A percentile compares a stretch with the other conserved stretches of the same genome.
These are phyloP conservation scores for Tremellales sp. DNA, from an alignment of 1,284 basidiomycete genomes.

Conservation along the genomic window DNA sequence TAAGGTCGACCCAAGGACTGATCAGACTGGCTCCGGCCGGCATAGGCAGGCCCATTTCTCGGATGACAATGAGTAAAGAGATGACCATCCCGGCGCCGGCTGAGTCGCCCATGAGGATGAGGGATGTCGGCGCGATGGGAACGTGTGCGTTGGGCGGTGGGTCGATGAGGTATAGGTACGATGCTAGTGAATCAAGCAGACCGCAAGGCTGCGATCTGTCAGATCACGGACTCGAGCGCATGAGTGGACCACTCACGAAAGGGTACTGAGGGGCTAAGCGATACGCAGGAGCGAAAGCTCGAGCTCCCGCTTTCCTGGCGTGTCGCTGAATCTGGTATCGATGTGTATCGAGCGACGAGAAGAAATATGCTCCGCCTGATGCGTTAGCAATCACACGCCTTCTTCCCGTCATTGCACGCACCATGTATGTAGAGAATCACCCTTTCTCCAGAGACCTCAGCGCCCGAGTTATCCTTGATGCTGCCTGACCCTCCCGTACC, in stretches of 20 bases:
- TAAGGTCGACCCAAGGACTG: constrained; percentile 89
- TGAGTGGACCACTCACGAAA: constrained; percentile 69
- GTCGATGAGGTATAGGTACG: constrained; percentile 62
- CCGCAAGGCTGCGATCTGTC: constrained; percentile 48
- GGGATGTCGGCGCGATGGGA: constrained; percentile 72
- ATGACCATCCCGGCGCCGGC: constrained; percentile 86
- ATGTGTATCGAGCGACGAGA: constrained; percentile 33
- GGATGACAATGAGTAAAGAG: constrained; percentile 78
- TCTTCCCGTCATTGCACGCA: too few species aligned
- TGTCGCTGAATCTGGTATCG: constrained; percentile 80
- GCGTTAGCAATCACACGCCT: too few species aligned
- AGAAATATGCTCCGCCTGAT: constrained; percentile 49
- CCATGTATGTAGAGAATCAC: constrained; percentile 49
- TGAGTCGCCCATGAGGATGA: constrained; percentile 84
- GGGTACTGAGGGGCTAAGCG: constrained; percentile 88
- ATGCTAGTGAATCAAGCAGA: constrained; percentile 46
- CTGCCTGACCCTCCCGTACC: constrained; percentile 17
- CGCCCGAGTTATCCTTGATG: constrained; percentile 36
- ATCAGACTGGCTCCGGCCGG: constrained; percentile 81
- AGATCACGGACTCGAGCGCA: not conserved
- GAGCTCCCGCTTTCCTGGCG: constrained; percentile 81
- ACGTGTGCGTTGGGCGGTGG: constrained; percentile 68
- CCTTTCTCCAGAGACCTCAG: constrained; percentile 37
- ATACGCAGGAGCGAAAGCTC: constrained; percentile 75
- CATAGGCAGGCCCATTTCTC: constrained; percentile 74